Evolutionary conservation across 2,329 filamentous ascomycete genomes (phyloP), one percentile per base, ranked within the genome.

Genomic region (Coleophoma crateriformis): DNA sequence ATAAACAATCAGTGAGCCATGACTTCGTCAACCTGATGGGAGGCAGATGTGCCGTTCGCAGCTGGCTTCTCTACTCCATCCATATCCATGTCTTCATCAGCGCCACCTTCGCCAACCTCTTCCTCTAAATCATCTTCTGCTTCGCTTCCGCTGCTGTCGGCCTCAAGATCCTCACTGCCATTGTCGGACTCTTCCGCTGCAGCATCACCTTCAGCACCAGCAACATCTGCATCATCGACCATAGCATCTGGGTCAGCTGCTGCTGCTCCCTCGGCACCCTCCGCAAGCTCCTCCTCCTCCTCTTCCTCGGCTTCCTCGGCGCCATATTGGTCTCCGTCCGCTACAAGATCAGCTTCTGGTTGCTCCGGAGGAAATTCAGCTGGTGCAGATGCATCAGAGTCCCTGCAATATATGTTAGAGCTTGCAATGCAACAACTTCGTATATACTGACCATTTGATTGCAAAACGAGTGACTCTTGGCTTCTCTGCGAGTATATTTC

Each of bases 291-390:
- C 47, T 84, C 84, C 47, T 85, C 82, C 55, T 85, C 83, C 34
- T 85, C 85, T 44, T 90, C 89, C 10, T 44, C 41, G 14, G 41
- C 41, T 33, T 81, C 3, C 77, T 77, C 15, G 76, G 76, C 40
- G 73, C 78, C 37, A 64, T 99, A 99, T 58, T 87, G 82, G 22
- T 88, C 86, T 60, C 95, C 94, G 60, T 96, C 92, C 40, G 87
- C 87, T 46, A 81, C 78, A 41, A 86, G 78, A 64, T 99, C 95
- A 47, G 91, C 94, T 68, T 99, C 94, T 39, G 94, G 94, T 72
- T 99, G 94, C 68, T 99, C 94, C 54, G 94, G 95, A 32, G 94
- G 94, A 68, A 89, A 99, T 71, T 99, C 92, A 56, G 94, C 85
- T 2, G 94, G 94, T 32, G 94, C 94, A 67, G 90, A 94, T 58